Percentiles rank a stretch among this genome's conserved stretches.
Evolutionary conservation across 495 filamentous ascomycete species (phyloP).

Genomic region (Annulohypoxylon nitens): DNA sequence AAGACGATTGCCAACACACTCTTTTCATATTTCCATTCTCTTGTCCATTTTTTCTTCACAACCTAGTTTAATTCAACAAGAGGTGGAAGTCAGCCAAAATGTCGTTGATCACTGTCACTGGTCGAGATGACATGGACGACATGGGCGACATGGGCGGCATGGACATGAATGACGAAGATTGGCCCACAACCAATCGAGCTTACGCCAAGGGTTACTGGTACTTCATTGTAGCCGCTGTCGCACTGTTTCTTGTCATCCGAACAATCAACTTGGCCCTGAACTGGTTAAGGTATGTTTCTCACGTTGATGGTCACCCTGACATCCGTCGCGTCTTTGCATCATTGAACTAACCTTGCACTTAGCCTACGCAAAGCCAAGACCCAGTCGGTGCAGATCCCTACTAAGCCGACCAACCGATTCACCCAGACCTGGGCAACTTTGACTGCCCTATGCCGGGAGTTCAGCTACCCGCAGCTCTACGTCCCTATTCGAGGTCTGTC

Average conservation of each 20-base stretch:
- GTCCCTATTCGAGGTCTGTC: slow-evolving; percentile 62
- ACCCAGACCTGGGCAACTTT: slow-evolving; percentile 72
- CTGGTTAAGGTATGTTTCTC: slow-evolving; percentile 50
- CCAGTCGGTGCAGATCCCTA: slow-evolving; percentile 65
- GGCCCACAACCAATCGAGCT: slow-evolving; percentile 50
- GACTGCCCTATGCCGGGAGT: slow-evolving; percentile 76
- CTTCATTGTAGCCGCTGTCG: slow-evolving; percentile 59
- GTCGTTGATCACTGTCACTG: slow-evolving; percentile 25
- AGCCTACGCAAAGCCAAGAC: slow-evolving; percentile 57
- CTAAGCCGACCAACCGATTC: slow-evolving; percentile 72
- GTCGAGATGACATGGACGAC: slow-evolving; percentile 24
- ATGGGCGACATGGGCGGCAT: slow-evolving; percentile 50
- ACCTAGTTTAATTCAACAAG: neutral
- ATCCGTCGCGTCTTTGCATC: neutral
- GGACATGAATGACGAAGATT: slow-evolving; percentile 43
- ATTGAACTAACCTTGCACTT: slow-evolving; percentile 27
- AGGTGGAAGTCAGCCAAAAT: slow-evolving; percentile 40
- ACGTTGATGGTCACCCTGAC: neutral
- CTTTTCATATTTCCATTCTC: neutral
- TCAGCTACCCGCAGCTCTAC: slow-evolving; percentile 72
- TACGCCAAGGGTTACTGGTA: slow-evolving; percentile 66
- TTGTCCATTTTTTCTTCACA: neutral
- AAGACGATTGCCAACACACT: neutral
- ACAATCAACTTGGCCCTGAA: slow-evolving; percentile 55
- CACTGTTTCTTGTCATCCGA: slow-evolving; percentile 53